Conservation (phyloP, 352 stramenopile genomes). For the Blastocystis sp. region DNA sequence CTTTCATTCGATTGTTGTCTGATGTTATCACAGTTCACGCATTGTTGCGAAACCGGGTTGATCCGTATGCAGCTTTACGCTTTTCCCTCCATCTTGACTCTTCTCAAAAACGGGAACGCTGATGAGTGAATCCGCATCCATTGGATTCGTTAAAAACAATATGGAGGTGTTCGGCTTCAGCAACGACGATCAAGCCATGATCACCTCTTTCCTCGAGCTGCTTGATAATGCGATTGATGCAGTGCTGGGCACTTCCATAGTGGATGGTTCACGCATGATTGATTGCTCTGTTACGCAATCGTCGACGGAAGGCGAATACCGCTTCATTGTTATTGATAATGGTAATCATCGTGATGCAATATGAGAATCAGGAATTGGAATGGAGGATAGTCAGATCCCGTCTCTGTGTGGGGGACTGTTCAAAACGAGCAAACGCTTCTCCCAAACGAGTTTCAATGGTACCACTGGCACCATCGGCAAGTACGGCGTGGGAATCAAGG, state of each 20-base stretch:
- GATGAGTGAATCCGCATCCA: background rate
- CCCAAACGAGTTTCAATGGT: too few species aligned
- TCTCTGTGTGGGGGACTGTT: slow-evolving; percentile 45
- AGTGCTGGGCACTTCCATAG: background rate
- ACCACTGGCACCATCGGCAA: slow-evolving; percentile 4
- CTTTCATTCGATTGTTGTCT: too few species aligned
- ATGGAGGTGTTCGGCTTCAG: slow-evolving; percentile 45
- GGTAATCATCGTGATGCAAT: background rate
- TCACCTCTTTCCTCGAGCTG: slow-evolving; percentile 37
- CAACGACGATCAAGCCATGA: slow-evolving; percentile 32
- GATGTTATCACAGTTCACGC: too few species aligned
- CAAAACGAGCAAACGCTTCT: background rate
- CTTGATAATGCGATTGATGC: slow-evolving; percentile 48
- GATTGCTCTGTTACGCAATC: background rate
- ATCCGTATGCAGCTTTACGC: too few species aligned
- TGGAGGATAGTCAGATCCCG: background rate
- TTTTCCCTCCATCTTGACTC: background rate
- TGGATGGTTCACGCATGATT: slow-evolving; percentile 2
- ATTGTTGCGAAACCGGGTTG: too few species aligned
- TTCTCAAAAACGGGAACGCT: background rate
- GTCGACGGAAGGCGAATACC: background rate
- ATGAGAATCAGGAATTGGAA: slow-evolving; percentile 49
- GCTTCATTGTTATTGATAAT: slow-evolving; percentile 42
- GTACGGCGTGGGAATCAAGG: slow-evolving; percentile 49
- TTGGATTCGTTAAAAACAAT: slow-evolving; percentile 38